Percentiles rank a stretch among this genome's conserved stretches.
Conservation (phyloP, 1,284 basidiomycete genomes). For the Fomes fomentarius region DNA sequence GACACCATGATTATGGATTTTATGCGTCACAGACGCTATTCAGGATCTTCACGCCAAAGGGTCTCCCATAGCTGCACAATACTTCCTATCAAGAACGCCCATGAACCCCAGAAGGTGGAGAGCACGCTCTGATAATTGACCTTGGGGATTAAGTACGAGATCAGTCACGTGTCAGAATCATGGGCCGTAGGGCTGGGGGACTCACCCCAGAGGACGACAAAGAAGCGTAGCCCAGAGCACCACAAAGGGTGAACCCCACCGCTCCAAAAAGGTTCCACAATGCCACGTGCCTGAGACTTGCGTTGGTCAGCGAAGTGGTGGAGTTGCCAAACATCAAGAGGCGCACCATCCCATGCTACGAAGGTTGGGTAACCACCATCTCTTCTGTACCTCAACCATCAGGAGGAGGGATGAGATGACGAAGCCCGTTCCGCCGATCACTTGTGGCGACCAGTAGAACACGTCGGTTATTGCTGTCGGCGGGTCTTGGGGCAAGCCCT, state of each 20-base stretch:
- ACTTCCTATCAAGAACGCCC: slow-evolving; percentile 64
- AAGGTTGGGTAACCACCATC: slow-evolving; percentile 49
- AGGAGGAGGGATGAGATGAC: slow-evolving; percentile 52
- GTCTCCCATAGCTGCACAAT: slow-evolving; percentile 53
- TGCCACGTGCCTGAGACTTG: slow-evolving; percentile 32
- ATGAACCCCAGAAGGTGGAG: slow-evolving; percentile 63
- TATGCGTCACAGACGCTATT: too few species aligned
- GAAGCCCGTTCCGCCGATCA: slow-evolving; percentile 60
- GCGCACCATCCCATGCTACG: slow-evolving; percentile 54
- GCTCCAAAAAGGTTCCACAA: slow-evolving; percentile 63
- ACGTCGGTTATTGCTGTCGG: slow-evolving; percentile 39
- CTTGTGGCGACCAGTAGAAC: slow-evolving; percentile 56
- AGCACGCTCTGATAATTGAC: slow-evolving; percentile 52
- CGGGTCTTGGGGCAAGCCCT: slow-evolving; percentile 26
- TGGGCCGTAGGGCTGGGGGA: not conserved
- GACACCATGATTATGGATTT: too few species aligned
- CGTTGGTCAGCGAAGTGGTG: not conserved
- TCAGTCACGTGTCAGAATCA: too few species aligned
- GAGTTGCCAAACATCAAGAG: not conserved
- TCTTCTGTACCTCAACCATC: slow-evolving; percentile 58
- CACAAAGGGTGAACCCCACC: slow-evolving; percentile 58
- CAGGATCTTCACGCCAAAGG: slow-evolving; percentile 28
- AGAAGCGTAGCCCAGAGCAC: slow-evolving; percentile 52
- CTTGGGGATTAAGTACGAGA: too few species aligned
- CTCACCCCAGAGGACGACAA: slow-evolving; percentile 25